phyloP scores from a whole-genome alignment of 2,329 filamentous ascomycete genomes.

The Biscogniauxia mediterranea region DNA sequence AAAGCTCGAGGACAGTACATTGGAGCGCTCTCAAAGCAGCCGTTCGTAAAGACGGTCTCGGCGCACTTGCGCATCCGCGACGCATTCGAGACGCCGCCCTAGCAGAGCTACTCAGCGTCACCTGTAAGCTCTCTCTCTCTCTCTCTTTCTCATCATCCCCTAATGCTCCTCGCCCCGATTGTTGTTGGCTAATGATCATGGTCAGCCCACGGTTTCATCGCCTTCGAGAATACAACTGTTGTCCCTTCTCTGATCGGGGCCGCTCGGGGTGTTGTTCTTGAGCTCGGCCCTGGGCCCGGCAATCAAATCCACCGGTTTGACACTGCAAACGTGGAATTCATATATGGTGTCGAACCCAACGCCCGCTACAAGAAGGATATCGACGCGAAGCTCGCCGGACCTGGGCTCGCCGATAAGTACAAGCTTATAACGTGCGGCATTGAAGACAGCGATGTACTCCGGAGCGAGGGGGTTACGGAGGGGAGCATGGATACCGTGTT shows the following conservation, averaged over 20 bases:
- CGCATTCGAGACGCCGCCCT: slow-evolving; percentile 7
- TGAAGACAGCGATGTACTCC: slow-evolving; percentile 39
- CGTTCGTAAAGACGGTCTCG: slow-evolving; percentile 1
- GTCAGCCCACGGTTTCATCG: slow-evolving; percentile 6
- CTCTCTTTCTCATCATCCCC: too few species aligned
- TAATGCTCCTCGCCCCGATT: too few species aligned
- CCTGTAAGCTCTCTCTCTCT: slow-evolving; percentile 1
- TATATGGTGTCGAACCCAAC: slow-evolving; percentile 45
- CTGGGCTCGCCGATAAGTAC: slow-evolving; percentile 36
- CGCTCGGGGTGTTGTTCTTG: slow-evolving; percentile 37
- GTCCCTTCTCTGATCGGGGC: slow-evolving; percentile 31
- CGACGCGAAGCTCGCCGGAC: slow-evolving; percentile 28
- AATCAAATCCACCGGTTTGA: slow-evolving; percentile 42
- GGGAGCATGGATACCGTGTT: slow-evolving; percentile 40
- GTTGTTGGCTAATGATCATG: not conserved
- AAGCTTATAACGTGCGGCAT: slow-evolving; percentile 37
- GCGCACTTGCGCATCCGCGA: not conserved
- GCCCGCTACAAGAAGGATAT: slow-evolving; percentile 32
- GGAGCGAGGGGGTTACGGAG: slow-evolving; percentile 34
- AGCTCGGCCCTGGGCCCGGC: slow-evolving; percentile 43
- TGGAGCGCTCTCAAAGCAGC: slow-evolving; percentile 9
- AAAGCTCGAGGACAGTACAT: slow-evolving; percentile 1
- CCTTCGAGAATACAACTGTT: slow-evolving; percentile 32
- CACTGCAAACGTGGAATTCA: slow-evolving; percentile 27
- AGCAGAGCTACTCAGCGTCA: slow-evolving; percentile 3